Evolutionary conservation across 495 filamentous ascomycete species (phyloP).

Genomic region (Clavariopsis aquatica): DNA sequence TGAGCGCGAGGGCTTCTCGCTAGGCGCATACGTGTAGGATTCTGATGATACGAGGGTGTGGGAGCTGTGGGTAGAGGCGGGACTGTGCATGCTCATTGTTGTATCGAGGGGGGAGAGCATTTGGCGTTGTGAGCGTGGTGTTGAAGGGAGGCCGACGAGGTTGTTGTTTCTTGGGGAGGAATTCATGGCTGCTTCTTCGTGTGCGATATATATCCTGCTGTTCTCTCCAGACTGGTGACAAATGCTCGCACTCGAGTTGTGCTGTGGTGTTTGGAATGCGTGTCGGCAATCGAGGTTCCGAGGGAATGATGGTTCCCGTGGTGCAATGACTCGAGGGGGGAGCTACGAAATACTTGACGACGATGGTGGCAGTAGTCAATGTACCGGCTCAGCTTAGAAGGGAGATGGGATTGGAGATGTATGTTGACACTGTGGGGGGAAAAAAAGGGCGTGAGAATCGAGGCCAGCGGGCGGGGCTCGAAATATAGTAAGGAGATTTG

Average conservation of each 20-base stretch:
- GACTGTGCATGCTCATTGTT: not conserved
- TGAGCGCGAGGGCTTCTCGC: not conserved
- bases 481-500: slow-evolving; percentile 1
- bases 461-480: not conserved
- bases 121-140: slow-evolving; percentile 6
- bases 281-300: not conserved
- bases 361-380: not conserved
- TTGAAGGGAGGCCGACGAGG: slow-evolving; percentile 4
- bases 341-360: not conserved
- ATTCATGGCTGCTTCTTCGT: slow-evolving; percentile 1
- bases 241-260: slow-evolving; percentile 4
- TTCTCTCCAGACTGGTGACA: not conserved
- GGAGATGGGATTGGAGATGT: not conserved
- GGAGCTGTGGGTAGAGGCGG: not conserved
- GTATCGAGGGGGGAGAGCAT: slow-evolving; percentile 4
- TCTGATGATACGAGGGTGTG: not conserved
- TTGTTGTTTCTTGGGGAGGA: not conserved
- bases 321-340: not conserved
- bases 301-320: not conserved
- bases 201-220: not conserved
- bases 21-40: not conserved
- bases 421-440: too few species aligned
- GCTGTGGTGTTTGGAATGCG: not conserved
- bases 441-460: not conserved
- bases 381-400: not conserved